Percentiles rank a stretch among this genome's conserved stretches.
Evolutionary conservation across 768 basidiomycete species (phyloP).

Genomic region (Strobilomyces dryophilus): DNA sequence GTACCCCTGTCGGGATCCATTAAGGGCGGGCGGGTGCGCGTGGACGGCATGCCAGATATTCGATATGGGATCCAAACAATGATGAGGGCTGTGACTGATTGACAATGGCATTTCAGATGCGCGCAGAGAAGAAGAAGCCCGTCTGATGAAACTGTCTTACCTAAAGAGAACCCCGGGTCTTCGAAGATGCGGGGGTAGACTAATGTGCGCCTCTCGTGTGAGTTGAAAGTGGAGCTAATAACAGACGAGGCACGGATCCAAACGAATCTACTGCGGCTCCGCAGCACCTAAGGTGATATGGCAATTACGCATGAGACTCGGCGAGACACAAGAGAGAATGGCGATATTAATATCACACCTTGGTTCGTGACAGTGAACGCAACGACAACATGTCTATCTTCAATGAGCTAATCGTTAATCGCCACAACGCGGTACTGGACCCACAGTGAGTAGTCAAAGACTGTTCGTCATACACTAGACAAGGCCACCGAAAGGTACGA

Average conservation of each 20-base stretch:
- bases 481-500: too few species aligned
- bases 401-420: too few species aligned
- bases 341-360: too few species aligned
- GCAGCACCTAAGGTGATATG: not conserved
- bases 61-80: not conserved
- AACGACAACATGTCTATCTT: too few species aligned
- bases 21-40: not conserved
- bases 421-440: too few species aligned
- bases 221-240: not conserved
- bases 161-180: not conserved
- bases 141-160: not conserved
- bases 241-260: not conserved
- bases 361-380: too few species aligned
- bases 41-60: not conserved
- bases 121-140: not conserved
- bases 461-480: too few species aligned
- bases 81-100: too few species aligned
- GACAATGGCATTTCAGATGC: not conserved
- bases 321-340: not conserved
- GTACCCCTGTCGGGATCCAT: not conserved
- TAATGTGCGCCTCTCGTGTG: not conserved
- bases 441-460: too few species aligned
- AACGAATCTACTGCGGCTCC: not conserved
- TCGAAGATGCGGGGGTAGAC: not conserved
- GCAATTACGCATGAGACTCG: not conserved